Percentiles rank a stretch among this genome's conserved stretches.
Conservation (phyloP, 129 eudicot species). For the Helichrysum umbraculigerum region DNA sequence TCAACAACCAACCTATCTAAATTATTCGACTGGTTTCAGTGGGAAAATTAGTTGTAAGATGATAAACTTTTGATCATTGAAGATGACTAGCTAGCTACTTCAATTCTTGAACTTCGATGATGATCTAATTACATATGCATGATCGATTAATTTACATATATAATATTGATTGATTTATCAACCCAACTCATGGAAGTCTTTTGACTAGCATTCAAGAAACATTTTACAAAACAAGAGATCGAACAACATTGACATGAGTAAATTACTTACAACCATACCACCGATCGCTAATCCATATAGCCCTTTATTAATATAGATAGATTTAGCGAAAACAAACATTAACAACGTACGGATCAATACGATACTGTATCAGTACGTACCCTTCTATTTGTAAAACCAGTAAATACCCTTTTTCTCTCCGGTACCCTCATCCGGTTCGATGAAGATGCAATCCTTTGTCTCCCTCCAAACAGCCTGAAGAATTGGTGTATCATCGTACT, state of each 20-base stretch:
- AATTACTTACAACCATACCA: neutral
- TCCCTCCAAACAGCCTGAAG: slow-evolving; percentile 44
- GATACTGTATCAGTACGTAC: no score
- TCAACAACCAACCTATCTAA: no score
- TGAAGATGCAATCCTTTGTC: slow-evolving; percentile 35
- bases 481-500: slow-evolving; percentile 34
- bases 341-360: neutral
- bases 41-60: no score
- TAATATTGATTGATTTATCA: no score
- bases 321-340: neutral
- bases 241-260: neutral
- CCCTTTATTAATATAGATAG: neutral
- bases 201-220: neutral
- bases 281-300: neutral
- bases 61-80: no score
- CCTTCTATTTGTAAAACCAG: slow-evolving; percentile 33
- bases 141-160: no score
- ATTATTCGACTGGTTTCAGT: no score
- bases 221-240: neutral
- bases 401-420: slow-evolving; percentile 36
- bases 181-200: neutral
- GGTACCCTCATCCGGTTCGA: slow-evolving; percentile 36
- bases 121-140: no score
- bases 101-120: no score
- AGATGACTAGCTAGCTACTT: no score